phyloP scores from a whole-genome alignment of 2,329 filamentous ascomycete genomes.

The Aspergillus ochraceoroseus region DNA sequence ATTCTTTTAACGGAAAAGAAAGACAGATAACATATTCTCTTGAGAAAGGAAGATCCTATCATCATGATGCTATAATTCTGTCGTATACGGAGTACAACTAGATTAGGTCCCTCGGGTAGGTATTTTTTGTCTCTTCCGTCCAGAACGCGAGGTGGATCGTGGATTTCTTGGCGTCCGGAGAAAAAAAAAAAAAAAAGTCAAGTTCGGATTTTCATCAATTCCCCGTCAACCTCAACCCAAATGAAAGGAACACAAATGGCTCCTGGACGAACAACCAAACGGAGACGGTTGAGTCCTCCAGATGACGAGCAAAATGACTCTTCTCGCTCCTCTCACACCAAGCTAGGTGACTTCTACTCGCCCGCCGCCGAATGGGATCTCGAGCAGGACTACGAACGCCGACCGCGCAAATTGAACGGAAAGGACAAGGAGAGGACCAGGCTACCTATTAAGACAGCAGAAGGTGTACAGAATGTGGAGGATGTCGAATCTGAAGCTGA shows the following conservation, averaged over 20 bases:
- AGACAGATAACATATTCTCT: too few relatives aligned
- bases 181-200: constrained; percentile 27
- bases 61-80: too few relatives aligned
- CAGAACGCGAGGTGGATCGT: too few relatives aligned
- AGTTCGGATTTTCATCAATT: constrained; percentile 10
- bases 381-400: constrained; percentile 83
- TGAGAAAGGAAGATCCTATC: too few relatives aligned
- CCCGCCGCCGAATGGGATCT: constrained; percentile 80
- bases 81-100: too few relatives aligned
- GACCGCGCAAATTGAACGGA: constrained; percentile 68
- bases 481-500: constrained; percentile 45
- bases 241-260: constrained; percentile 39
- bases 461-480: constrained; percentile 65
- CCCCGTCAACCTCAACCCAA: not conserved
- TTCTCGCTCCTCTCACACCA: constrained; percentile 31
- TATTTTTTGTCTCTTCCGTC: too few relatives aligned
- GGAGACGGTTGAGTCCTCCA: constrained; percentile 49
- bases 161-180: constrained; percentile 29
- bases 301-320: constrained; percentile 33
- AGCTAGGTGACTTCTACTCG: constrained; percentile 57
- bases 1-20: too few relatives aligned
- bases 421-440: constrained; percentile 68
- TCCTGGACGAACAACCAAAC: constrained; percentile 45
- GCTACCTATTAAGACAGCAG: constrained; percentile 79
- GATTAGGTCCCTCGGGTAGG: too few relatives aligned